Conservation (phyloP, 2,329 filamentous ascomycete species). For the Pyrenochaeta sp. region DNA sequence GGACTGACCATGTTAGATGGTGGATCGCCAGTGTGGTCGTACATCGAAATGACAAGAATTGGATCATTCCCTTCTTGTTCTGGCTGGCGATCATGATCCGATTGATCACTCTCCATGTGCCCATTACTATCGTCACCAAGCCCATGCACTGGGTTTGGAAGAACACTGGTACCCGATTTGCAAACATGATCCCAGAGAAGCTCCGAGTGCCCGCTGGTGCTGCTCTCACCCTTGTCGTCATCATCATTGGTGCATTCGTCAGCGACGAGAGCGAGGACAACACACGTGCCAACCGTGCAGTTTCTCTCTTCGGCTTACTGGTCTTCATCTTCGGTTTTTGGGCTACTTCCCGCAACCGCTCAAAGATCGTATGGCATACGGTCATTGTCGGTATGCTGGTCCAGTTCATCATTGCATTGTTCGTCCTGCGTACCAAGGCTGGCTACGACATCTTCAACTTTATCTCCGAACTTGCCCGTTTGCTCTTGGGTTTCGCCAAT, state of each 20-base stretch:
- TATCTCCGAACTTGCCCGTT: slow-evolving; percentile 76
- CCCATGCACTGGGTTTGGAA: slow-evolving; percentile 75
- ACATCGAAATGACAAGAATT: slow-evolving; percentile 77
- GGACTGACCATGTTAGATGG: slow-evolving; percentile 61
- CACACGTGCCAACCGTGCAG: slow-evolving; percentile 78
- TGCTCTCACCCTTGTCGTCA: slow-evolving; percentile 70
- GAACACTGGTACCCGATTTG: slow-evolving; percentile 67
- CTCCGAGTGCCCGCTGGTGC: slow-evolving; percentile 71
- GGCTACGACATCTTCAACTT: slow-evolving; percentile 93
- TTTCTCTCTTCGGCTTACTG: slow-evolving; percentile 80
- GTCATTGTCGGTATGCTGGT: slow-evolving; percentile 87
- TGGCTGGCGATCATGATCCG: slow-evolving; percentile 79
- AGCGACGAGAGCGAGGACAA: slow-evolving; percentile 77
- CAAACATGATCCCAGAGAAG: slow-evolving; percentile 71
- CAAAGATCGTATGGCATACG: slow-evolving; percentile 58
- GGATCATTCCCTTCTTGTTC: slow-evolving; percentile 84
- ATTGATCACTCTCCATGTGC: slow-evolving; percentile 76
- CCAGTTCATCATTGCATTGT: slow-evolving; percentile 88
- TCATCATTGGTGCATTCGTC: slow-evolving; percentile 80
- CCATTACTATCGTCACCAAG: slow-evolving; percentile 70
- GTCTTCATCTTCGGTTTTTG: slow-evolving; percentile 76
- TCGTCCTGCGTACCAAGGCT: slow-evolving; percentile 80
- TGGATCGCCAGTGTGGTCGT: slow-evolving; percentile 79
- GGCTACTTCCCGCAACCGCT: slow-evolving; percentile 74
- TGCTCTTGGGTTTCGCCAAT: slow-evolving; percentile 77